Evolutionary conservation across 176 grass and related monocot genomes (phyloP).

Genomic region (Cenchrus fungigraminus): DNA sequence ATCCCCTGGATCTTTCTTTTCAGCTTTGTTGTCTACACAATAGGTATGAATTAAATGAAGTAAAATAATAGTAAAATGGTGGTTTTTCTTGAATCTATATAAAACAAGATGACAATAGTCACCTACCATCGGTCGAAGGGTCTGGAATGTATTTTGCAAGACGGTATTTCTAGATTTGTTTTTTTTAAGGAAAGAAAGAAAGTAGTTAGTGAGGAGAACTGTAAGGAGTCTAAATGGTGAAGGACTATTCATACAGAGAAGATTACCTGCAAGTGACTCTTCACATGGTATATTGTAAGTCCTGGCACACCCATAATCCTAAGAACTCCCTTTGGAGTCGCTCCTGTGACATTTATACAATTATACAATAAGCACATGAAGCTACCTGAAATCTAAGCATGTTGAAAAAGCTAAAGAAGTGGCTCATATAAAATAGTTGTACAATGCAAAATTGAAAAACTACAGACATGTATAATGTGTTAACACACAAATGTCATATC

Average conservation of each 20-base stretch:
- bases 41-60: background rate
- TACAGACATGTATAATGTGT: background rate
- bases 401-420: background rate
- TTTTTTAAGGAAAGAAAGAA: background rate
- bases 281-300: conserved; percentile 91
- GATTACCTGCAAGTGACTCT: conserved; percentile 91
- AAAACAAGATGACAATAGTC: conserved; percentile 11
- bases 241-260: background rate
- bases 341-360: conserved; percentile 48
- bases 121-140: conserved; percentile 66
- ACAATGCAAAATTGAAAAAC: background rate
- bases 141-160: conserved; percentile 88
- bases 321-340: conserved; percentile 84
- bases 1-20: conserved; percentile 67
- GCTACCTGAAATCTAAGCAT: background rate
- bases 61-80: background rate
- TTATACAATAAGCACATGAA: conserved; percentile 10
- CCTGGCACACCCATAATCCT: conserved; percentile 75
- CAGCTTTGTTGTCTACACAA: conserved; percentile 52
- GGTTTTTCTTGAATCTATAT: background rate
- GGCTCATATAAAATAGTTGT: background rate
- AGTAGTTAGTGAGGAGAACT: conserved; percentile 6
- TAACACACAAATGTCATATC: background rate
- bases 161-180: conserved; percentile 64
- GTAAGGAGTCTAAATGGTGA: conserved; percentile 4